These are phyloP conservation scores for Oryza coarctata DNA, from an alignment of 176 grass and related monocot genomes.

Conservation along the genomic window DNA sequence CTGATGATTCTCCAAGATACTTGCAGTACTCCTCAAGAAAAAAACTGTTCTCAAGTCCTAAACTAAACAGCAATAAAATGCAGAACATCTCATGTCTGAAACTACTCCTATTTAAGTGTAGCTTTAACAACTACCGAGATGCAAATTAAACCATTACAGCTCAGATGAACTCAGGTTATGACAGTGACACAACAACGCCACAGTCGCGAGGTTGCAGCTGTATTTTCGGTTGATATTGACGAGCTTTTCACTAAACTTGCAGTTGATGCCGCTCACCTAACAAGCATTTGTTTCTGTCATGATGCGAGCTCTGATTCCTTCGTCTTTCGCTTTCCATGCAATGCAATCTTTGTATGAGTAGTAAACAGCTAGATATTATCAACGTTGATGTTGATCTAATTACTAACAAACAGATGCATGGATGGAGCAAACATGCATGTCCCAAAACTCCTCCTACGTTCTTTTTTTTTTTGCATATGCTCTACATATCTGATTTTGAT, in stretches of 20 bases:
- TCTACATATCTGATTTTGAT: not conserved
- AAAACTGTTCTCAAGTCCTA: not conserved
- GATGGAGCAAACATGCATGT: not conserved
- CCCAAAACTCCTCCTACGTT: not conserved
- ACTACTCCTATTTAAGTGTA: not conserved
- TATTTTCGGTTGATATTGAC: slow-evolving; percentile 21
- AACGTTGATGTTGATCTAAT: not conserved
- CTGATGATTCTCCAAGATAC: not conserved
- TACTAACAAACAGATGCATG: not conserved
- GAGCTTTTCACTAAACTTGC: not conserved
- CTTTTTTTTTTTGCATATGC: not conserved
- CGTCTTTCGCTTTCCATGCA: slow-evolving; percentile 28
- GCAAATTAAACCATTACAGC: not conserved
- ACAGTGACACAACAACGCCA: slow-evolving; percentile 22
- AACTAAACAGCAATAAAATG: not conserved
- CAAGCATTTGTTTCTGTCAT: not conserved
- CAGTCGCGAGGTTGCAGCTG: not conserved
- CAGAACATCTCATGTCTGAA: not conserved
- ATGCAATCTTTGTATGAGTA: not conserved
- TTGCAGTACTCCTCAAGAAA: not conserved
- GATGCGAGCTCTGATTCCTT: slow-evolving; percentile 17
- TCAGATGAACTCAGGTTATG: not conserved
- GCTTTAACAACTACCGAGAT: not conserved
- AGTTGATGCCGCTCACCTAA: not conserved
- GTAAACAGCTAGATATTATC: slow-evolving; percentile 24